Evolutionary conservation across 1,284 basidiomycete species (phyloP), one percentile per base, ranked within the genome.

Genomic region (Puccinia polysora): DNA sequence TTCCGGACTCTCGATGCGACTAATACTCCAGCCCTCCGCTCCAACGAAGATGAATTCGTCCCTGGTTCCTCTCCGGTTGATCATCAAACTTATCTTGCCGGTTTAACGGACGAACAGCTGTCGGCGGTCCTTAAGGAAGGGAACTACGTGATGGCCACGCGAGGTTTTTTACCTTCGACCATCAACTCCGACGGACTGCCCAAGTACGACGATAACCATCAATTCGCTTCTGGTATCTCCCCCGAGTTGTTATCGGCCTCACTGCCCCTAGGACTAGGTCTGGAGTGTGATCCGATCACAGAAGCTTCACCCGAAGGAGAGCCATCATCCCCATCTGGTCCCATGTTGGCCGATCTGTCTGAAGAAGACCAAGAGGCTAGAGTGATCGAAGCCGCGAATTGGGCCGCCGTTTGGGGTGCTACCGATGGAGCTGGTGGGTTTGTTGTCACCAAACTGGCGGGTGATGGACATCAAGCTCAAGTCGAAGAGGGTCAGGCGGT

Each of bases 401-500:
- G 67, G 67, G 67, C 67, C 25, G 67, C 67, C 1, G 67, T 70
- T 6, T 70, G 67, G 67, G 67, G 67, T 23, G 67, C 56, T 4
- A 60, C 67, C 1, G 67, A 70, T 38, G 67, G 67, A 4, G 28
- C 58, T 25, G 67, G 67, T 25, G 67, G 67, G 30, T 70, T 70
- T 38, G 7, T 43, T 30, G 10, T 68, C 2, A 68, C 65, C 12
- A 63, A 49, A n/a, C n/a, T n/a, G n/a, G n/a, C n/a, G 30, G 18
- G 4, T 25, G 15, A 23, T 15, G 4, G 14, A 25, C 2, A 55
- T 55, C 52, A 36, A 12, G 25, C 10, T 3, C n/a, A 20, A 10
- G n/a, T 28, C 38, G 2, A 23, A 25, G 20, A 30, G 38, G 4
- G 23, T 3, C 18, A 40, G 52, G 53, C 38, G 18, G 23, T 4